Evolutionary conservation across 1,284 basidiomycete genomes (phyloP), one percentile per base, ranked within the genome.

Genomic region (Heterobasidion occidentale): DNA sequence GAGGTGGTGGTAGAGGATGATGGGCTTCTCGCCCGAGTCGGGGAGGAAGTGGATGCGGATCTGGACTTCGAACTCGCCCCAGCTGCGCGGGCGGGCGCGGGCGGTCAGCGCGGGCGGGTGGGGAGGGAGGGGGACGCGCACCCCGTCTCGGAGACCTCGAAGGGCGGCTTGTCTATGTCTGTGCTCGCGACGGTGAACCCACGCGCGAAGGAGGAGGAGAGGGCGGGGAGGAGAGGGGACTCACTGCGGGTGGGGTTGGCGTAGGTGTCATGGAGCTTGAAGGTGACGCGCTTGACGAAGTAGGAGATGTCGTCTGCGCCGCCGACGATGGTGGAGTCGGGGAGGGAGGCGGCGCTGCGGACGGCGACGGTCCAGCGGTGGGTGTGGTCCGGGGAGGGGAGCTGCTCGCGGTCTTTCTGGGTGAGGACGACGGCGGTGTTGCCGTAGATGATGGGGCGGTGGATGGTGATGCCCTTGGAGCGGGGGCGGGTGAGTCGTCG

Each of bases 31-130:
- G 53, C 84, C 88, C 1, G 94, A 86, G 71, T 99, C 97, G 48
- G 81, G 72, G n/a, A 94, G 79, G 71, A 99, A 98, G 53, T 88
- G 90, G 60, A 99, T 88, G 60, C 92, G 86, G 64, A 99, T 96
- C 65, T 90, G 84, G 59, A 99, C 89, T 65, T 98, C 94, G 71
- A 99, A 99, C 75, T 99, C 97, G 66, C 97, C 97, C 97, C 97
- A 99, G 50, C 96, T 91, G 58, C 45, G 17, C 42, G 36, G 38
- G n/a, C 56, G 49, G 36, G 58, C 45, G 17, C 42, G 36, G 38
- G n/a, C 56, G 49, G 36, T 42, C 14, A 17, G 45, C 36, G 35
- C 34, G 33, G 11, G 34, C 12, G 8, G 38, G 15, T 3, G 38
- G n/a, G 38, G 12, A 20, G 14, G 14, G 52, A 36, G 34, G 17